A percentile compares a stretch with the other conserved stretches of the same genome.
These are phyloP conservation scores for Tetraselmis chui DNA, from an alignment of 139 green algal species.

Conservation along the genomic window DNA sequence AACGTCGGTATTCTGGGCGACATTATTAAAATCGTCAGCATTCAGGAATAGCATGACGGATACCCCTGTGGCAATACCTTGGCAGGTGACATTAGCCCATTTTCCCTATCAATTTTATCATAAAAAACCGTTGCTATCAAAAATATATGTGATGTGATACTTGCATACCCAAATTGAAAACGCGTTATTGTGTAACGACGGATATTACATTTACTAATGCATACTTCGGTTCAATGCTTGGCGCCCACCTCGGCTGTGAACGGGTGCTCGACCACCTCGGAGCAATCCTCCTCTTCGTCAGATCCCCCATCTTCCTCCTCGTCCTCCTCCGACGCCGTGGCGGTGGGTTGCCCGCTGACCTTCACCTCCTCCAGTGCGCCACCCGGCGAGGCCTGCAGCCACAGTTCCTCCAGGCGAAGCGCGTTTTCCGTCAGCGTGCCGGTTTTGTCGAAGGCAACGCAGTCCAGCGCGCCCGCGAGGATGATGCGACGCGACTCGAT, in stretches of 20 bases:
- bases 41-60: no score
- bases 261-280: neutral
- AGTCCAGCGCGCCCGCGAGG: conserved; percentile 52
- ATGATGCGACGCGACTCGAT: conserved; percentile 46
- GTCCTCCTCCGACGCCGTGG: neutral
- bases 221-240: no score
- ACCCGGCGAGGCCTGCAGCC: neutral
- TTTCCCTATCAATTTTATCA: no score
- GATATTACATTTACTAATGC: no score
- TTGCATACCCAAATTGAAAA: no score
- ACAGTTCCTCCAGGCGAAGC: neutral
- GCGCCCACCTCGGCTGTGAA: neutral
- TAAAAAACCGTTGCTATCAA: no score
- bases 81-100: no score
- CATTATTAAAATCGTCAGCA: no score
- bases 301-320: neutral
- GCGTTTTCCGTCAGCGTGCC: conserved; percentile 12
- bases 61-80: no score
- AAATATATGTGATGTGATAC: no score
- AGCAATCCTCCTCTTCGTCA: neutral
- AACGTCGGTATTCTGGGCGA: no score
- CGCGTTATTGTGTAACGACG: no score
- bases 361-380: neutral
- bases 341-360: neutral
- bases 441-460: conserved; percentile 68